Conservation (phyloP, 306 rosid genomes). For the cucumber (Cucumis sativus) region DNA sequence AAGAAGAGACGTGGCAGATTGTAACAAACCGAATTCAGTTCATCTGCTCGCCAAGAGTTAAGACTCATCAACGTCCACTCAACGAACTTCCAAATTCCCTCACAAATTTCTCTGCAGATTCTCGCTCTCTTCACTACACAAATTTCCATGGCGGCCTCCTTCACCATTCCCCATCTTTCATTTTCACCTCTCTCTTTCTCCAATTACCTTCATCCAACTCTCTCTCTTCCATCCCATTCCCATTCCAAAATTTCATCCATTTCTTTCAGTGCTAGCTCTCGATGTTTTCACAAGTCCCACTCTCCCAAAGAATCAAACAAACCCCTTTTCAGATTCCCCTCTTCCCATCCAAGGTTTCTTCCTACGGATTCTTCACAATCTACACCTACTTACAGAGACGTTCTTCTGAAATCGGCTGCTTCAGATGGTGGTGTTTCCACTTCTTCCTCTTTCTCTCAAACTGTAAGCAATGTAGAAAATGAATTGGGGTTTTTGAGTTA, state of each 20-base stretch:
- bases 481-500: too few species aligned
- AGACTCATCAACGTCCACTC: constrained; percentile 8
- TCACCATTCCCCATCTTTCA: constrained; percentile 12
- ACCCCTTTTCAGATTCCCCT: background rate
- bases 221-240: background rate
- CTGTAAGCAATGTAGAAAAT: constrained; percentile 21
- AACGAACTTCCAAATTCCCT: background rate
- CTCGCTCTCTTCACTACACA: background rate
- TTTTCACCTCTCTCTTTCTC: constrained; percentile 11
- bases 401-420: constrained; percentile 29
- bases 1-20: background rate
- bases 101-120: background rate
- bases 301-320: background rate
- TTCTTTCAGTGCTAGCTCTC: constrained; percentile 18
- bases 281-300: background rate
- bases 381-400: constrained; percentile 8
- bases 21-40: background rate
- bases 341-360: constrained; percentile 18
- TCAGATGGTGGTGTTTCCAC: constrained; percentile 32
- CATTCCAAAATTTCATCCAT: constrained; percentile 12
- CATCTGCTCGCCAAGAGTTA: background rate
- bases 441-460: constrained; percentile 37
- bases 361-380: constrained; percentile 24
- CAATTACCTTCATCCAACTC: constrained; percentile 14
- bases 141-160: constrained; percentile 42